These are phyloP conservation scores for Aspergillus jensenii DNA, from an alignment of 2,329 filamentous ascomycete species.

Conservation along the genomic window DNA sequence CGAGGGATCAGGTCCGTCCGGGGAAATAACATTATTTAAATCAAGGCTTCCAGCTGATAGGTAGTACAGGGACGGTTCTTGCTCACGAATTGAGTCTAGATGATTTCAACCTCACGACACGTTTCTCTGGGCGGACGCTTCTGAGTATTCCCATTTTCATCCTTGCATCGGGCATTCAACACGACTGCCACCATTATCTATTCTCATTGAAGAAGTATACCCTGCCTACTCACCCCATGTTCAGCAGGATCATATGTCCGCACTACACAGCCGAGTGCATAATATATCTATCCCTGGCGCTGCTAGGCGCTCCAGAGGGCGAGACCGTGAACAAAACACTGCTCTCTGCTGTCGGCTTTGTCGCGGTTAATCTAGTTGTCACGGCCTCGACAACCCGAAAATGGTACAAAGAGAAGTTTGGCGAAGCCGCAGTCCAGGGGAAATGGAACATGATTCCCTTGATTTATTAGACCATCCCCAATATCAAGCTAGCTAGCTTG, in stretches of 20 bases:
- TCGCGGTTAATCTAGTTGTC: constrained; percentile 74
- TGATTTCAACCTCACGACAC: constrained; percentile 38
- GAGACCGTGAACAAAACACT: constrained; percentile 70
- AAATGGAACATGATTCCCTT: constrained; percentile 75
- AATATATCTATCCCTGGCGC: constrained; percentile 76
- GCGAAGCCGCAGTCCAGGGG: constrained; percentile 58
- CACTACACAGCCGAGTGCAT: constrained; percentile 90
- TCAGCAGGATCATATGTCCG: constrained; percentile 72
- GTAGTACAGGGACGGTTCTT: constrained; percentile 29
- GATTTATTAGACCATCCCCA: constrained; percentile 29
- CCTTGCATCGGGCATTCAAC: constrained; percentile 69
- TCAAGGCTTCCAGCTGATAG: constrained; percentile 1
- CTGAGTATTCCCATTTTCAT: constrained; percentile 65
- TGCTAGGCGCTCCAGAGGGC: constrained; percentile 70
- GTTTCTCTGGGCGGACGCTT: constrained; percentile 52
- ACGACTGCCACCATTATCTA: constrained; percentile 70
- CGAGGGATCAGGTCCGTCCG: constrained; percentile 66
- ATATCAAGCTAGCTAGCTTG: background rate
- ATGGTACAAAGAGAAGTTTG: constrained; percentile 81
- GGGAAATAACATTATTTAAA: background rate
- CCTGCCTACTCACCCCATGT: constrained; percentile 71
- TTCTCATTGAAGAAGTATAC: constrained; percentile 77
- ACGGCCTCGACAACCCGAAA: constrained; percentile 74
- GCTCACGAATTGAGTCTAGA: constrained; percentile 32
- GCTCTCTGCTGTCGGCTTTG: constrained; percentile 68